Evolutionary conservation across 2,329 filamentous ascomycete species (phyloP).

Genomic region (Aureobasidium musti): DNA sequence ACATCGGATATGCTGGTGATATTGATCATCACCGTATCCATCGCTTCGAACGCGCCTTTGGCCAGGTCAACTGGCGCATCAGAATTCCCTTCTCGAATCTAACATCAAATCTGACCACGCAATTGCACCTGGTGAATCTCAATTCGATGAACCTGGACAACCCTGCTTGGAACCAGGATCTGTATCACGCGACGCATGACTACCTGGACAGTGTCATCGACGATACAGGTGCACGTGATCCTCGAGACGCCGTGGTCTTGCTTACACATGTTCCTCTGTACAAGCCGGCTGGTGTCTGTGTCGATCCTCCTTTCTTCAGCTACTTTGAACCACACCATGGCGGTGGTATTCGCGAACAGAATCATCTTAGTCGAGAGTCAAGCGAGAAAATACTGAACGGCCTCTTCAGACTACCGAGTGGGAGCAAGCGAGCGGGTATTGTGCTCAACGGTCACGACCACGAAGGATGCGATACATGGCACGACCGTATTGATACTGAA

Average conservation of each 20-base stretch:
- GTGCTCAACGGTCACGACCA: conserved; percentile 95
- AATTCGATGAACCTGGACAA: conserved; percentile 95
- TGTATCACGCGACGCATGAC: conserved; percentile 75
- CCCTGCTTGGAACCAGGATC: conserved; percentile 65
- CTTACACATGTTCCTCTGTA: conserved; percentile 91
- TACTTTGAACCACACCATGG: conserved; percentile 68
- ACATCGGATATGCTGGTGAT: conserved; percentile 94
- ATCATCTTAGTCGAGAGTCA: conserved; percentile 74
- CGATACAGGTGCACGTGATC: not conserved
- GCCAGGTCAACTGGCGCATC: conserved; percentile 73
- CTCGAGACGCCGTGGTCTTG: conserved; percentile 71
- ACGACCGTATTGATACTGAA: conserved; percentile 51
- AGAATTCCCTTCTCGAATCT: conserved; percentile 35
- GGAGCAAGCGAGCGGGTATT: conserved; percentile 60
- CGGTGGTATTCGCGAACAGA: conserved; percentile 83
- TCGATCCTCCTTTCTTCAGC: conserved; percentile 79
- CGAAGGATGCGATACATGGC: conserved; percentile 86
- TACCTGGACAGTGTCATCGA: conserved; percentile 30
- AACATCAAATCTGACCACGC: conserved; percentile 55
- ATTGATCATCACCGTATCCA: conserved; percentile 72
- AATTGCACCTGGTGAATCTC: conserved; percentile 78
- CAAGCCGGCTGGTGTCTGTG: conserved; percentile 79
- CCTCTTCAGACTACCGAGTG: conserved; percentile 59
- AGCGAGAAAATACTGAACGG: conserved; percentile 75
- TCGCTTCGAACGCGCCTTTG: conserved; percentile 83